Base-by-base conservation (phyloP, 1,284 basidiomycete genomes). In the Microstroma glucosiphilum region DNA sequence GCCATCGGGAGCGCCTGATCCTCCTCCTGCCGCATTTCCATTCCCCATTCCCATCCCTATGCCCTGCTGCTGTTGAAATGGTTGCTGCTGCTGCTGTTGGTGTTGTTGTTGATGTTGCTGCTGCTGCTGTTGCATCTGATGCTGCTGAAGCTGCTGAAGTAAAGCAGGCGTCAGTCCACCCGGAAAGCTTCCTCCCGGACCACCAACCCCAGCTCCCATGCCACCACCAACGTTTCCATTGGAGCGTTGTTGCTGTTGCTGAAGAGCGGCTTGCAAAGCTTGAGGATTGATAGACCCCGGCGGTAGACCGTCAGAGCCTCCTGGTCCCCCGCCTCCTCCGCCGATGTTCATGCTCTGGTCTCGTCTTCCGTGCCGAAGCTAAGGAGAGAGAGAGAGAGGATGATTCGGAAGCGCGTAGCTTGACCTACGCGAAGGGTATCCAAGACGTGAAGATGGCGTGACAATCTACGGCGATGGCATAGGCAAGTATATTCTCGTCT, bases 21-120 rank as follows among this genome's bases (percentile, higher is more conserved):
- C 58, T 26, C 60, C 40, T 11, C 58, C 40, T 62, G 25, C 37
- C 48, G 26, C 40, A n/a, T 19, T 43, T 25, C 17, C 15, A 30
- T 55, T 58, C 26, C 21, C 15, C 11, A 12, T 12, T 23, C 19
- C 57, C 9, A 40, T 3, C 60, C 25, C 54, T 26, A 23, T 25
- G 30, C 30, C 23, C 41, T 53, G 60, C 40, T 25, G 53, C 46
- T 59, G 62, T 48, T 60, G 60, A 21, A 48, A 53, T 21, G 21
- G 43, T 42, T 59, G 58, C 37, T 62, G 63, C n/a, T 58, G 63
- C 41, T 57, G 60, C 41, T 58, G 49, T 21, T 54, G 53, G 54
- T 63, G 60, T 15, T 63, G 60, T 46, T 61, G 61, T 21, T 19
- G 23, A 13, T 55, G 60, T 19, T 56, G 57, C 13, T 58, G 61